These are phyloP conservation scores for Cladophialophora psammophila DNA, from an alignment of 2,329 filamentous ascomycete species.

Conservation along the genomic window DNA sequence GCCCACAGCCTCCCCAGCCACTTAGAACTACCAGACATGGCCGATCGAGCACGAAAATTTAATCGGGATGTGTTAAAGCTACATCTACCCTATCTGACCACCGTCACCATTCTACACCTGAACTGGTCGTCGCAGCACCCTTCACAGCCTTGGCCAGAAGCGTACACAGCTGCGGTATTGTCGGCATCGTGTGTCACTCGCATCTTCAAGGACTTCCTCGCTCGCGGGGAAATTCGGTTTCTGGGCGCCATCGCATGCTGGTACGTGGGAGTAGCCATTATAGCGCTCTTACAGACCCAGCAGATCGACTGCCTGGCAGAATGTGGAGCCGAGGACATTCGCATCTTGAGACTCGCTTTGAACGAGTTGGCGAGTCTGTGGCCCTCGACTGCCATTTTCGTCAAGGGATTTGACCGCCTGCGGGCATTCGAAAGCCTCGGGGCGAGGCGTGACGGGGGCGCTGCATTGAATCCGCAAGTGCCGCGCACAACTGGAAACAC, in stretches of 20 bases:
- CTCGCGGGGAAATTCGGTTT: constrained; percentile 50
- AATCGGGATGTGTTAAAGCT: constrained; percentile 54
- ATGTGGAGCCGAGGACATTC: constrained; percentile 45
- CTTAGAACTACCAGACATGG: constrained; percentile 46
- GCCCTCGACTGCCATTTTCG: constrained; percentile 48
- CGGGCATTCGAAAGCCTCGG: too few relatives aligned
- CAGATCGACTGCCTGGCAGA: constrained; percentile 42
- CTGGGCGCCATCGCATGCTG: constrained; percentile 54
- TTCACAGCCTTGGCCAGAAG: constrained; percentile 44
- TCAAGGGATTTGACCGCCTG: constrained; percentile 40
- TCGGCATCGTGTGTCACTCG: constrained; percentile 51
- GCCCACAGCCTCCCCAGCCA: constrained; percentile 46
- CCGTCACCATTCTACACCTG: constrained; percentile 52
- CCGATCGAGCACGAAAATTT: constrained; percentile 45
- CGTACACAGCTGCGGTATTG: constrained; percentile 45
- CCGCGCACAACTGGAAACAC: too few relatives aligned
- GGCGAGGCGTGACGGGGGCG: too few relatives aligned
- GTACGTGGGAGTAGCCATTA: constrained; percentile 53
- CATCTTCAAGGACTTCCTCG: constrained; percentile 50
- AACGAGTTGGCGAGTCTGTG: constrained; percentile 48
- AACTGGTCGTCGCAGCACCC: constrained; percentile 47
- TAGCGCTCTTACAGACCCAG: constrained; percentile 51
- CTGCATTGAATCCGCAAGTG: too few relatives aligned
- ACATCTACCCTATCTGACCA: constrained; percentile 53
- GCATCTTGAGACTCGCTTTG: constrained; percentile 44